Conservation (phyloP, 2,329 filamentous ascomycete genomes). For the Calycina marina region DNA sequence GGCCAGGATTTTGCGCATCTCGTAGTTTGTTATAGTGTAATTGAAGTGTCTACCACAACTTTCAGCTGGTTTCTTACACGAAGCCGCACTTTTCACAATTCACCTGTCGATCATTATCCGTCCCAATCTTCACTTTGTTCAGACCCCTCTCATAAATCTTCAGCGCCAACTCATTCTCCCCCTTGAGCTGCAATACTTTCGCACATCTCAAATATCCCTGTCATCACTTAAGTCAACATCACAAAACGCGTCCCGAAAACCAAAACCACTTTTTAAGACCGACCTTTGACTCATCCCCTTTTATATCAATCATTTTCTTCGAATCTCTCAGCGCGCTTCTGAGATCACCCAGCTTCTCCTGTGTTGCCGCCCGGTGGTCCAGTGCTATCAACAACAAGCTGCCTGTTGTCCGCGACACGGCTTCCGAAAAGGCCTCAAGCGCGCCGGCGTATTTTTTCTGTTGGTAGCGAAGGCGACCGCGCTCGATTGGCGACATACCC, state of each 20-base stretch:
- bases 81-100: too few relatives aligned
- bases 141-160: conserved; percentile 23
- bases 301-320: conserved; percentile 21
- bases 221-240: too few relatives aligned
- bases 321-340: conserved; percentile 20
- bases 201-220: conserved; percentile 23
- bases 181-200: conserved; percentile 20
- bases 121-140: conserved; percentile 20
- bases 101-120: conserved; percentile 18
- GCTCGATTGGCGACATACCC: conserved; percentile 15
- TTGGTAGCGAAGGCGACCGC: conserved; percentile 18
- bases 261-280: too few relatives aligned
- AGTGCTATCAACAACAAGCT: conserved; percentile 19
- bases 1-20: conserved; percentile 12
- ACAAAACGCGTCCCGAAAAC: too few relatives aligned
- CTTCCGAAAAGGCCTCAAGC: conserved; percentile 17
- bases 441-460: conserved; percentile 17
- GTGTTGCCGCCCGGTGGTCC: conserved; percentile 22
- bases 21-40: conserved; percentile 18
- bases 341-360: conserved; percentile 20
- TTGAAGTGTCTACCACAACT: conserved; percentile 21
- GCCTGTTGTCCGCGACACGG: conserved; percentile 13
- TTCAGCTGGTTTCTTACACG: too few relatives aligned
- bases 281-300: conserved; percentile 19
- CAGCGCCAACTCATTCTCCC: conserved; percentile 17